Percentiles rank a stretch among this genome's conserved stretches.
Evolutionary conservation across 106 monocot species (phyloP).

Genomic region (Phalaenopsis equestris): DNA sequence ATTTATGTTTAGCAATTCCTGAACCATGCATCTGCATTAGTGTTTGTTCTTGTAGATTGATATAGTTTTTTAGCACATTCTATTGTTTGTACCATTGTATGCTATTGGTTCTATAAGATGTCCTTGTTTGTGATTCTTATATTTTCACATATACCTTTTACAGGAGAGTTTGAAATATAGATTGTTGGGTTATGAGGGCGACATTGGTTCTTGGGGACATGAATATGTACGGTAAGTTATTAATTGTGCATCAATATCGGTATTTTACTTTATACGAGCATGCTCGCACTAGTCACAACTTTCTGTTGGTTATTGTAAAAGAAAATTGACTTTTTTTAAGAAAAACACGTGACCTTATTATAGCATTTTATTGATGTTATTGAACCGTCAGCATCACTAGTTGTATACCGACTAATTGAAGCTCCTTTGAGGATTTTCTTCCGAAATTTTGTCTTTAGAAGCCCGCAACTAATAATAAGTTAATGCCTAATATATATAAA

Average conservation of each 20-base stretch:
- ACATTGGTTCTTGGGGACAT: slow-evolving; percentile 99
- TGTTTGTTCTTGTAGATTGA: neutral
- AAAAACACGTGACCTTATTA: neutral
- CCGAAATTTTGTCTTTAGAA: neutral
- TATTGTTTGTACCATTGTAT: neutral
- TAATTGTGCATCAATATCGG: neutral
- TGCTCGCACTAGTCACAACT: neutral
- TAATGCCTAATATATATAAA: neutral
- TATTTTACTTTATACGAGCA: neutral
- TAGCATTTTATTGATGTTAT: neutral
- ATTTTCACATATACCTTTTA: slow-evolving; percentile 4
- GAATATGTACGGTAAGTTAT: slow-evolving; percentile 87
- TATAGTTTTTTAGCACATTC: neutral
- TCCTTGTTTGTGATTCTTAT: slow-evolving; percentile 7
- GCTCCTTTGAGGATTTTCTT: neutral
- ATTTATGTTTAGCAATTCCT: neutral
- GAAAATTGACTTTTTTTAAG: neutral
- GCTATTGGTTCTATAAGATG: neutral
- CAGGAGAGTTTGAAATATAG: slow-evolving; percentile 96
- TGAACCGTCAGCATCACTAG: neutral
- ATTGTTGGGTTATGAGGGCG: slow-evolving; percentile 73
- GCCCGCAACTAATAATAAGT: neutral
- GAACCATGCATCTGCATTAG: neutral
- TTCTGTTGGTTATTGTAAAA: neutral
- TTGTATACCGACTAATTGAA: neutral